Evolutionary conservation across 1,284 basidiomycete genomes (phyloP).

Genomic region (Rhodotorula glutinis): DNA sequence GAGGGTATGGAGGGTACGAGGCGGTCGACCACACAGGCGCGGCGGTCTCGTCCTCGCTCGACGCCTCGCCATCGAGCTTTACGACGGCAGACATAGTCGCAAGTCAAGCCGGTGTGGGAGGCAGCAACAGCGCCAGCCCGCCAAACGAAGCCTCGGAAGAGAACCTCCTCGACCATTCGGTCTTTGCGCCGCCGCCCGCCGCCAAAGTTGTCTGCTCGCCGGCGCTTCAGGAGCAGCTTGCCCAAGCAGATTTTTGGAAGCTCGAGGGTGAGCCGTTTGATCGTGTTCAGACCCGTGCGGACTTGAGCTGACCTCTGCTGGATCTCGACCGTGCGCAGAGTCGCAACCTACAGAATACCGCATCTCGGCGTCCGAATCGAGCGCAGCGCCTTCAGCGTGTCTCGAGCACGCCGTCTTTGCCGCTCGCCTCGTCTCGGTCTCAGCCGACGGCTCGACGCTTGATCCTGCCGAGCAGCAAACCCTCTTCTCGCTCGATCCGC

Average conservation of each 20-base stretch:
- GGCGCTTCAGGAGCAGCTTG: neutral
- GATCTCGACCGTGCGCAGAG: too few relatives aligned
- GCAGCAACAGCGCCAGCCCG: too few relatives aligned
- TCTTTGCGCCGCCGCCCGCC: neutral
- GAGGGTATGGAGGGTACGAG: neutral
- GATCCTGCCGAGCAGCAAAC: neutral
- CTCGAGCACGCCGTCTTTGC: slow-evolving; percentile 28
- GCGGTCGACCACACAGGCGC: neutral
- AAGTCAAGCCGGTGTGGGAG: neutral
- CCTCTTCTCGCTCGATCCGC: slow-evolving; percentile 5
- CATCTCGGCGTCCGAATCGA: neutral
- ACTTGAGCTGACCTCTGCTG: too few relatives aligned
- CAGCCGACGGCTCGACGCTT: neutral
- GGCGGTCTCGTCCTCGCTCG: neutral
- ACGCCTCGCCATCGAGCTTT: neutral
- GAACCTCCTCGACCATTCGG: neutral
- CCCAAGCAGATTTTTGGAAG: slow-evolving; percentile 6
- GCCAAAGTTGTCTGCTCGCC: neutral
- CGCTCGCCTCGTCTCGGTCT: slow-evolving; percentile 18
- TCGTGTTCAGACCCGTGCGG: too few relatives aligned
- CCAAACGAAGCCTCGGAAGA: neutral
- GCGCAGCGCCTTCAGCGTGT: slow-evolving; percentile 1
- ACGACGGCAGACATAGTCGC: neutral
- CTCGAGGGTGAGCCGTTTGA: slow-evolving; percentile 7
- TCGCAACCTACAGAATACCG: too few relatives aligned